phyloP scores from a whole-genome alignment of 495 filamentous ascomycete genomes.

The Haplographium delicatum region DNA sequence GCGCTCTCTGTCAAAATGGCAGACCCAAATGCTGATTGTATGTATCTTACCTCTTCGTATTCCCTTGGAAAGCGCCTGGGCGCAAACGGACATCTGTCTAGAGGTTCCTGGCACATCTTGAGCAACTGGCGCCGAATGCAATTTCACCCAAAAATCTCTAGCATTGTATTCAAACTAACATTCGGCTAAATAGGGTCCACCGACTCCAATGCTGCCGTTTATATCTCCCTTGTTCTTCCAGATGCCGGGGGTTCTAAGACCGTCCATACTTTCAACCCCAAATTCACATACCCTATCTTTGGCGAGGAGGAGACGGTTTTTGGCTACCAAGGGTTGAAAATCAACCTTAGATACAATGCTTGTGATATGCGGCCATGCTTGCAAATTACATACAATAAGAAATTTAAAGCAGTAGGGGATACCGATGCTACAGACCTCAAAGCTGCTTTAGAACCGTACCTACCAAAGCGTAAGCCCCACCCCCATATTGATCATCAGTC shows the following conservation, averaged over 20 bases:
- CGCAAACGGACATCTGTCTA: conserved; percentile 14
- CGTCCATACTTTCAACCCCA: conserved; percentile 67
- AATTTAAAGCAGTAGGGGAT: conserved; percentile 69
- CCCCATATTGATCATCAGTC: too few relatives aligned
- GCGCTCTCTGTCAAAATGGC: conserved; percentile 15
- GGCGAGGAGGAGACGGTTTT: conserved; percentile 87
- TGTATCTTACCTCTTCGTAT: not conserved
- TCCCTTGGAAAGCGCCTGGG: not conserved
- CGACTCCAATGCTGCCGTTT: conserved; percentile 67
- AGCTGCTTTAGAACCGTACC: conserved; percentile 57
- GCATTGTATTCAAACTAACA: not conserved
- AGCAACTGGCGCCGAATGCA: not conserved
- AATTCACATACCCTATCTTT: conserved; percentile 88
- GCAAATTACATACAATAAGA: conserved; percentile 63
- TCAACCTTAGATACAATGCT: conserved; percentile 73
- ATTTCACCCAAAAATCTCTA: not conserved
- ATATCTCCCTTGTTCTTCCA: conserved; percentile 63
- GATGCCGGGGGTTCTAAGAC: conserved; percentile 48
- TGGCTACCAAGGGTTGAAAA: conserved; percentile 74
- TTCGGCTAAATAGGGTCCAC: conserved; percentile 57
- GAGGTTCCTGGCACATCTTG: not conserved
- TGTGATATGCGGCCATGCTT: conserved; percentile 76
- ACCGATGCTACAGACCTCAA: conserved; percentile 62
- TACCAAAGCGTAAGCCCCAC: conserved; percentile 55
- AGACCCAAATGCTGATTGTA: conserved; percentile 22